Evolutionary conservation across 2,329 filamentous ascomycete species (phyloP), one percentile per base, ranked within the genome.

Genomic region (Alternaria ethzedia): DNA sequence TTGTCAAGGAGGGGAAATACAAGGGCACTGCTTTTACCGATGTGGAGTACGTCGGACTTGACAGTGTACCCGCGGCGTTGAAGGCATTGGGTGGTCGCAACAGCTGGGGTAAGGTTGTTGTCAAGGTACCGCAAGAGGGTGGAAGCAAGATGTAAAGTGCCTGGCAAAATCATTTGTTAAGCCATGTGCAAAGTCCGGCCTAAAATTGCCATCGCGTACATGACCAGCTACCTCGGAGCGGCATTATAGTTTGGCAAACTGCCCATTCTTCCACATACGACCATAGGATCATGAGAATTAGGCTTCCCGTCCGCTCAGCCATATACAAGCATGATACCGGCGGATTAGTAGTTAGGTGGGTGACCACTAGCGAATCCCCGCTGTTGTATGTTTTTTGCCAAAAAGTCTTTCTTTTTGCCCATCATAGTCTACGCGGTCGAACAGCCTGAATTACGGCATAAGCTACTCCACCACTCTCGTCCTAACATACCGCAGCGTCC

Each of bases 101-200:
- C 54, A 97, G 94, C 2, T 98, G 95, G 95, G 95, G 95, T 0
- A 98, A 98, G 85, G 95, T 98, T 1, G 93, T 97, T 2, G 90
- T 97, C 20, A 93, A 93, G 81, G 85, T 98, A 45, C 89, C 91
- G 2, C 91, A 94, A 59, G 76, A 79, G 12, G 75, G 75, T 3
- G 70, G 70, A 32, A 80, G 78, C 44, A 81, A 79, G 70, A 77
- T 81, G 9, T 80, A 68, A 30, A 44, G 46, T 21, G 13, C 2
- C 32, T 36, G 32, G 8, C 15, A 36, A 4, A 1, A 9, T 36
- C 15, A 8, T 36, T 8, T 36, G 32, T 5, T n/a, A 10, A 10
- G 2, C 15, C n/a, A 36, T 36, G 32, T 15, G 32, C 32, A n/a
- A 36, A 20, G 4, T 21, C 15, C n/a, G 4, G 20, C 28, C 17